A percentile compares a stretch with the other conserved stretches of the same genome.
Evolutionary conservation across 2,329 filamentous ascomycete genomes (phyloP).

Genomic region (Trichophyton rubrum): DNA sequence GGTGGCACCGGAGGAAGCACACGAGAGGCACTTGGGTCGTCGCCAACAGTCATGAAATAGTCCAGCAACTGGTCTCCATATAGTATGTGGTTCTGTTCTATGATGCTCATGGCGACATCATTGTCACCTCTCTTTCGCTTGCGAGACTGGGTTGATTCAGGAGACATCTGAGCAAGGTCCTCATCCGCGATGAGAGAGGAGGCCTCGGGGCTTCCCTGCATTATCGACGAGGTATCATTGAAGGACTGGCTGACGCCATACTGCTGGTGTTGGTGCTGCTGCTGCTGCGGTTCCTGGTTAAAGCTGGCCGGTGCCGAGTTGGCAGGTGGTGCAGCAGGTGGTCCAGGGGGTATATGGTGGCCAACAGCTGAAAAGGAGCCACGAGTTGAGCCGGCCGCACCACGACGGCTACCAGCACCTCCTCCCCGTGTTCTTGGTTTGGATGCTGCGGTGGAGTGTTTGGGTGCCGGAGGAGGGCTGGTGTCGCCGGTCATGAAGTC

Average conservation of each 20-base stretch:
- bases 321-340: background rate
- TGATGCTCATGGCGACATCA: slow-evolving; percentile 37
- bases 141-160: slow-evolving; percentile 43
- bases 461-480: slow-evolving; percentile 85
- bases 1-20: slow-evolving; percentile 62
- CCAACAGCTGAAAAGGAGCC: slow-evolving; percentile 7
- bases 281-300: background rate
- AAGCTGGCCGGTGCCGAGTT: no score
- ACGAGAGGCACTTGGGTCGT: slow-evolving; percentile 52
- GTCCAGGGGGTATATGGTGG: background rate
- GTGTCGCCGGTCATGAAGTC: slow-evolving; percentile 73
- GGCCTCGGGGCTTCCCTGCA: slow-evolving; percentile 70
- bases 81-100: slow-evolving; percentile 70
- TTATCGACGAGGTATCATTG: slow-evolving; percentile 63
- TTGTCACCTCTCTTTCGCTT: slow-evolving; percentile 69
- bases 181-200: slow-evolving; percentile 78
- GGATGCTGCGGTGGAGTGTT: slow-evolving; percentile 62
- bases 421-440: slow-evolving; percentile 68
- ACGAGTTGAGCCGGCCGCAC: background rate
- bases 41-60: slow-evolving; percentile 82
- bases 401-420: slow-evolving; percentile 22
- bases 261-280: slow-evolving; percentile 2
- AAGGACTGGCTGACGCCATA: slow-evolving; percentile 16
- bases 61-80: slow-evolving; percentile 91
- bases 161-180: slow-evolving; percentile 59